Evolutionary conservation across 805 yeast genomes (phyloP).

Genomic region (Metschnikowia cerradonensis): DNA sequence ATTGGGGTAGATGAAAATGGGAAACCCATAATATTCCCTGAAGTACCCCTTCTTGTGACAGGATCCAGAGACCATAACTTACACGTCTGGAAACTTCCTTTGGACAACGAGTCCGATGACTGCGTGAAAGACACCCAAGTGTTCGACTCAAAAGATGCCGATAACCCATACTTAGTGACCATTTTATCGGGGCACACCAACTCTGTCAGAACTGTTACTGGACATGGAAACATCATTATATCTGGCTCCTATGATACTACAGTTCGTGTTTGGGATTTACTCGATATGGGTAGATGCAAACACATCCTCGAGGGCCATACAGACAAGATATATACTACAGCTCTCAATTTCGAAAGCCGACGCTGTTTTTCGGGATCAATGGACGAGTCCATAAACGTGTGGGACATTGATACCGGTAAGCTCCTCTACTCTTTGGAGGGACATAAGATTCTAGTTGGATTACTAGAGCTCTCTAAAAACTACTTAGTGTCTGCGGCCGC

Average conservation of each 20-base stretch:
- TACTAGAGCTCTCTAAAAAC: conserved; percentile 70
- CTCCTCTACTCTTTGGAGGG: conserved; percentile 72
- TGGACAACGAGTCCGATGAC: conserved; percentile 34
- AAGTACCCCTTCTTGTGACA: conserved; percentile 58
- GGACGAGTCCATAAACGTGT: conserved; percentile 82
- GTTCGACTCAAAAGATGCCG: conserved; percentile 34
- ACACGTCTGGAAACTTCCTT: conserved; percentile 55
- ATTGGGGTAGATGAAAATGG: conserved; percentile 62
- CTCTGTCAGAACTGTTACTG: conserved; percentile 83
- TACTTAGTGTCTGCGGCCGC: conserved; percentile 93
- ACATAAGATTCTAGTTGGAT: conserved; percentile 86
- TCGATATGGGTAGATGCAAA: conserved; percentile 63
- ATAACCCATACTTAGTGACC: conserved; percentile 18
- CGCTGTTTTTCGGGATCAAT: conserved; percentile 88
- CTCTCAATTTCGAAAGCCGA: conserved; percentile 68
- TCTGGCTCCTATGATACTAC: conserved; percentile 90
- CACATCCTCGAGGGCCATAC: conserved; percentile 78
- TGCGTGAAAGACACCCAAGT: conserved; percentile 32
- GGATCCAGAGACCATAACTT: conserved; percentile 45
- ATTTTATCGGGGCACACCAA: conserved; percentile 53
- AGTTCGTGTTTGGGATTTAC: conserved; percentile 87
- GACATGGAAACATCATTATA: conserved; percentile 75
- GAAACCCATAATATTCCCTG: conserved; percentile 52
- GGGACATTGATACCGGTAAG: conserved; percentile 81
- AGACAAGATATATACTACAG: conserved; percentile 85